phyloP scores from a whole-genome alignment of 768 basidiomycete genomes.

The Udeniomyces megalosporus region DNA sequence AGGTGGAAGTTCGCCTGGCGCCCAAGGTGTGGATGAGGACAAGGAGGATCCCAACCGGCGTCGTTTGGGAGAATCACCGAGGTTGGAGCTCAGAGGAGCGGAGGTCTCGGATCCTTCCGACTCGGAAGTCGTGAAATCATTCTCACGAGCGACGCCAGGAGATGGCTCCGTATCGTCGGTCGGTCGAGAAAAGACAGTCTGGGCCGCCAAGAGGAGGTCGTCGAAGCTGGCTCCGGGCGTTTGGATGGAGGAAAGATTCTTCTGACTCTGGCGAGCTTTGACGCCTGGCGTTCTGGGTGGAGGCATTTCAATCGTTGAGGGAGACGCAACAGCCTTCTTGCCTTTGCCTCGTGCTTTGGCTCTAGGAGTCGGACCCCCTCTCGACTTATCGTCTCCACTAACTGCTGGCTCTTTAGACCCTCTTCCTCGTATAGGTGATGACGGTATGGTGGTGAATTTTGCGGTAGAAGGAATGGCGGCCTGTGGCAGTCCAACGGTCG shows the following conservation, averaged over 20 bases:
- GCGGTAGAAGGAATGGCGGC: neutral
- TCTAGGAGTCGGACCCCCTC: too few species aligned
- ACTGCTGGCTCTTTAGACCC: too few species aligned
- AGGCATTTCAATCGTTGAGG: too few species aligned
- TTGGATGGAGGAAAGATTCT: too few species aligned
- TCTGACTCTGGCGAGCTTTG: too few species aligned
- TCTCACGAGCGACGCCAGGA: too few species aligned
- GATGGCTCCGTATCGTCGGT: neutral
- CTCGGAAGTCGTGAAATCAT: neutral
- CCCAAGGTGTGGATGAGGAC: neutral
- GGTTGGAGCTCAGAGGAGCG: neutral
- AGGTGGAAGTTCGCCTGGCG: neutral
- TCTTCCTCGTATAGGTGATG: neutral
- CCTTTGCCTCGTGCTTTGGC: too few species aligned
- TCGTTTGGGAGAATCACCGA: neutral
- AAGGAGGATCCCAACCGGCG: neutral
- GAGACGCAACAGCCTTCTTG: too few species aligned
- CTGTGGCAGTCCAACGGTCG: slow-evolving; percentile 7
- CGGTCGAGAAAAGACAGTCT: neutral
- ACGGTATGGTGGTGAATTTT: neutral
- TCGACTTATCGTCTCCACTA: too few species aligned
- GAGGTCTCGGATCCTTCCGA: too few species aligned
- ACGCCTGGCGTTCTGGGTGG: neutral
- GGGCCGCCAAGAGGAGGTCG: slow-evolving; percentile 10
- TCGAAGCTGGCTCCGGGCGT: slow-evolving; percentile 10